Base-by-base conservation (phyloP, 106 monocot genomes). In the Acanthochlamys bracteata region DNA sequence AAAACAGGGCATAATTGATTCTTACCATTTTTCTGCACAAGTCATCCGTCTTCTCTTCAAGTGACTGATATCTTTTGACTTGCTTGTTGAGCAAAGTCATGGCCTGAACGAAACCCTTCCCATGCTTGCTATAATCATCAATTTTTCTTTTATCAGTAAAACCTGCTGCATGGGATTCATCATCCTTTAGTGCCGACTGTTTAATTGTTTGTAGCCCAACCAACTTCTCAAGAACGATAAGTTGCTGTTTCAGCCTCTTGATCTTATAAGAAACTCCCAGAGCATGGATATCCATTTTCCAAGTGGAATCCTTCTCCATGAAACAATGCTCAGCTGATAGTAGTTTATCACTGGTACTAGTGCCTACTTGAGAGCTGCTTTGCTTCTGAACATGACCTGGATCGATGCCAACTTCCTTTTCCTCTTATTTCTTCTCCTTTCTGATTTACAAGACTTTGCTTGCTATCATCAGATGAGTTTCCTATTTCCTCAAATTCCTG, bases 211-310 rank as follows among this genome's bases (percentile, higher is more conserved):
- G 73, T 43, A 25, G 24, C 53, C 39, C 78, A 10, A 71, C 59
- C 71, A 91, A 61, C 42, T 96, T 87, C 45, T 91, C 88, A 0
- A 88, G 79, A 41, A 83, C 73, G 9, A 74, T 33, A 11, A 96
- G 69, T 64, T 96, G 90, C 33, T 96, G 95, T 26, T 79, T 84
- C 69, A 91, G 69, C 71, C 95, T 80, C 67, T 80, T 84, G 73
- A 91, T 96, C 74, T 91, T 96, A 74, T 84, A 89, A 27, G 84
- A 81, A 20, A 89, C 73, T 39, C 84, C 84, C 0, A 89, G 79
- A 52, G 84, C 86, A 52, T 90, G 87, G 41, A 96, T 82, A 33
- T 96, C 91, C 73, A 78, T 80, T 74, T 83, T 90, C 77, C 76
- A 73, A 26, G 66, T 61, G 41, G 51, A 55, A 23, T 58, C 60